Base-by-base conservation (phyloP, 1,139 yeast species). In the Hyphopichia fennica region DNA sequence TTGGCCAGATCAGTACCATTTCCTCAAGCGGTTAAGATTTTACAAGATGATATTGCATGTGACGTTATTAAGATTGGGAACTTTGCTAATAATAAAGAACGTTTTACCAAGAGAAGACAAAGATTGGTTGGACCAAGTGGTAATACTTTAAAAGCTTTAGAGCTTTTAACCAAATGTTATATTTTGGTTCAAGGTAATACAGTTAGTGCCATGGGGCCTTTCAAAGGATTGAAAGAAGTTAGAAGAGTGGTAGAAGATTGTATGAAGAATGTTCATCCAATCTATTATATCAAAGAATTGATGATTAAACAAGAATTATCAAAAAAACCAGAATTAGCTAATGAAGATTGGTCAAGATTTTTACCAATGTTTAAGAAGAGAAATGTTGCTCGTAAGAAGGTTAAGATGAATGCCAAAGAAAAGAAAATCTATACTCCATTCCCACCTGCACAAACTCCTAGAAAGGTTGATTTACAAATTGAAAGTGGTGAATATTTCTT, bases 401-500 rank as follows among this genome's bases (percentile, higher is more conserved):
- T 93, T 50, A 84, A 81, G 72, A 68, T 69, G 55, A 61, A 65
- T 42, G 67, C 64, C 57, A 78, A 71, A 54, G 87, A 85, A 64
- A 87, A 87, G 87, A 89, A 84, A 69, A 84, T 81, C 3, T 93
- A 93, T 79, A 93, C 99, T 27, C 99, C 99, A 60, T 95, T 95
- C 90, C 99, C 99, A 68, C 99, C 99, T 53, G 88, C 89, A 45
- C 99, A 89, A 69, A 80, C 81, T 53, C 99, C 98, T 60, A 85
- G 99, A 75, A 91, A 93, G 87, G 77, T 95, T 66, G 99, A 95
- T 80, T 72, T 91, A 62, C 96, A 91, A 70, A 90, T 95, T 67
- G 99, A 93, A 69, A 84, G 95, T 73, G 99, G 99, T 80, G 99
- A 95, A 65, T 93, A 89, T 72, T 93, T 93, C 81, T 76, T 93